Evolutionary conservation across 495 filamentous ascomycete genomes (phyloP).

Genomic region (Clohesyomyces aquaticus): DNA sequence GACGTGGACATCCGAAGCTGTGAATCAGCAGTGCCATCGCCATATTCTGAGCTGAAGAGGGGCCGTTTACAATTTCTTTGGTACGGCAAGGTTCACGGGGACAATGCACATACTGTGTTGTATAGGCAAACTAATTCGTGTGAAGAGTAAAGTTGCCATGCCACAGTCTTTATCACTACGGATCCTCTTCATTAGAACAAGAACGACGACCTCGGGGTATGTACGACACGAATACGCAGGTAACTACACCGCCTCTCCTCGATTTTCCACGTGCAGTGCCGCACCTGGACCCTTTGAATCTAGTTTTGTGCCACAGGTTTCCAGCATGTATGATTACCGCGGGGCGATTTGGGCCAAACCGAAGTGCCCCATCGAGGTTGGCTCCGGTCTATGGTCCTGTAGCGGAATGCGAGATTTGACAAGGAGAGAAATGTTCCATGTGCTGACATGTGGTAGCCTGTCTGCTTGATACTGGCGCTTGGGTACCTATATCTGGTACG

Average conservation of each 20-base stretch:
- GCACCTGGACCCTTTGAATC: constrained; percentile 15
- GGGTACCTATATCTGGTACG: constrained; percentile 27
- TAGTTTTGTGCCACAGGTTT: constrained; percentile 29
- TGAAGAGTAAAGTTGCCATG: no score
- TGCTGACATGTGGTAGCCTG: constrained; percentile 24
- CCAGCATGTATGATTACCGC: constrained; percentile 37
- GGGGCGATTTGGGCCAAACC: constrained; percentile 22
- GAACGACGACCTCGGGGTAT: no score
- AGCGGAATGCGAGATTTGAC: constrained; percentile 14
- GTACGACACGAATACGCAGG: constrained; percentile 15
- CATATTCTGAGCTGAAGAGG: background rate
- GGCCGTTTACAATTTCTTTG: no score
- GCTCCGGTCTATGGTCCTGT: constrained; percentile 17
- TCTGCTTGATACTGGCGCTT: background rate
- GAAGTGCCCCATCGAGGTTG: constrained; percentile 24
- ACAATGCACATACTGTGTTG: no score
- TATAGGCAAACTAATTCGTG: no score
- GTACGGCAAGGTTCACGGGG: no score
- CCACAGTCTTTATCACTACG: no score
- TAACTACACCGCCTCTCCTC: background rate
- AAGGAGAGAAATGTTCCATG: constrained; percentile 24
- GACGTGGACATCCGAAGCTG: no score
- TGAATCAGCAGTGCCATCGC: no score
- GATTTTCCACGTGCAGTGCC: constrained; percentile 29
- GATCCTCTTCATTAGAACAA: no score